Evolutionary conservation across 139 green algal species (phyloP), one percentile per base, ranked within the genome.

Genomic region (Picochlorum sp.): DNA sequence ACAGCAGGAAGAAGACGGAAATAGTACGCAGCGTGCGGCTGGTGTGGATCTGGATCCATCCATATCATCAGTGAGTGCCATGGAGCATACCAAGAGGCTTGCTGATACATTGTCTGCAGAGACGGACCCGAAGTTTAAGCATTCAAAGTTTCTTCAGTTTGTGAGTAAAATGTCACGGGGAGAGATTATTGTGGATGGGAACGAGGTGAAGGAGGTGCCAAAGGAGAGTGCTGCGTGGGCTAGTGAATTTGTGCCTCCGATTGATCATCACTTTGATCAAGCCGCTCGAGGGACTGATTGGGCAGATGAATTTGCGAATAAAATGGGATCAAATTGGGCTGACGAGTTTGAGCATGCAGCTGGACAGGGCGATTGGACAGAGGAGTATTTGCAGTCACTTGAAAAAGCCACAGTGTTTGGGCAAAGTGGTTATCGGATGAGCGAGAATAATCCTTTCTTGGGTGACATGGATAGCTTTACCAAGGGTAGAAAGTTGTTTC

Each of bases 81-180:
- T 82, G 45, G 62, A 67, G n/a, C 76, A 83, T 51, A 86, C 80
- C 2, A 66, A 63, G 13, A 64, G 62, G 28, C 67, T 89, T 58
- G 78, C 74, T 2, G 77, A 86, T 18, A 85, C 81, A 23, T 62
- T 85, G 60, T 57, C 65, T 18, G 49, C 63, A 30, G 65, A 67
- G 49, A 41, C 18, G 1, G 76, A 97, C 72, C 83, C 83, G 49
- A 95, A 95, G 77, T 89, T 97, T 69, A 72, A 76, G 24, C 89
- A 89, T 65, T 91, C 77, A 49, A 79, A 92, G 65, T 98, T 98
- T 66, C 70, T 97, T 67, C 80, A 96, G 71, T 98, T 98, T 55
- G 72, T 98, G 38, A 87, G 72, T 65, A 96, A 96, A 73, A 96
- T 98, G 87, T 92, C 83, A 61, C 77, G 78, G 6, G 89, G 89